Evolutionary conservation across 2,329 filamentous ascomycete genomes (phyloP), one percentile per base, ranked within the genome.

Genomic region (Periconia digitata): DNA sequence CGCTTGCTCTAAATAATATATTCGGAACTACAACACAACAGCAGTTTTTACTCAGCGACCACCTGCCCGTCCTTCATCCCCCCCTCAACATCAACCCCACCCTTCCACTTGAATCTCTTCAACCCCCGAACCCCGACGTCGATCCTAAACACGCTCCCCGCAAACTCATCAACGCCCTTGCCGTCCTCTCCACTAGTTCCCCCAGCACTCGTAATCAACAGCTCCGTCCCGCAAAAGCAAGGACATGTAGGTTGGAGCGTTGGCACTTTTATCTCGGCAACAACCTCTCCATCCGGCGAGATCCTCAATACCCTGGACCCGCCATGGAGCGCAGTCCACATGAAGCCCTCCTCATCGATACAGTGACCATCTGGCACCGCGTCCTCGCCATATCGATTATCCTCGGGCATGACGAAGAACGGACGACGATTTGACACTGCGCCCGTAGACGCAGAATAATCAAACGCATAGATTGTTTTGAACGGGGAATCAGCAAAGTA

Each of bases 241-340:
- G 87, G 84, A 72, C 91, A 96, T 7, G 90, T 94, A 55, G 90
- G 82, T 71, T 90, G 88, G 52, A 80, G 79, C 12, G 91, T 95
- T 4, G 91, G 90, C 55, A 95, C 75, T 46, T 76, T 79, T 54
- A 96, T 79, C 73, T 90, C 82, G 6, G 89, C 90, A 5, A 92
- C 77, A 23, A 95, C 72, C 61, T 85, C 75, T 2, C 90, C 90
- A 43, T 80, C 71, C 4, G 85, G 82, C 40, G 81, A 83, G 63
- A 96, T 86, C 67, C 87, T 84, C 56, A 95, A 74, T 20, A 96
- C 89, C 51, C 84, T 82, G 50, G 82, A 77, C 53, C 87, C 88
- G 45, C 90, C 90, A 66, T 90, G 94, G n/a, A 94, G 78, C 7
- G 90, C 89, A 52, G 88, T 85, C 92, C 92, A 96, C 62, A 96